Evolutionary conservation across 345 rosid species (phyloP).

Genomic region (Sonneratia caseolaris): DNA sequence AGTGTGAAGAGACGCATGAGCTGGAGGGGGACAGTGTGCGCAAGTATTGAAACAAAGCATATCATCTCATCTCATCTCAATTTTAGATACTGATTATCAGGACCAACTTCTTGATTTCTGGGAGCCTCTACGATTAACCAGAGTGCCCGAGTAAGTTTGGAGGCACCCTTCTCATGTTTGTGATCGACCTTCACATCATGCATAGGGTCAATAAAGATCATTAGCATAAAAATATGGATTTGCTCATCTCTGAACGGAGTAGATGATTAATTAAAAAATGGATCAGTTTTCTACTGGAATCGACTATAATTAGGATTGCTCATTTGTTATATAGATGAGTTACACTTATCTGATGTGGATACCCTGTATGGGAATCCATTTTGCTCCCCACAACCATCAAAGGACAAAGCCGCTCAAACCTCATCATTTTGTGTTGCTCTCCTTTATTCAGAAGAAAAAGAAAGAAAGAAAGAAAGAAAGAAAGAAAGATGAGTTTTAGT

Average conservation of each 20-base stretch:
- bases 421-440: slow-evolving; percentile 60
- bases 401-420: slow-evolving; percentile 39
- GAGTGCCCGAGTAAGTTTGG: background rate
- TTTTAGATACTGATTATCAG: background rate
- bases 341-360: too few species aligned
- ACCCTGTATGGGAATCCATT: slow-evolving; percentile 76
- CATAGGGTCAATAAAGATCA: background rate
- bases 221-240: background rate
- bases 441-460: slow-evolving; percentile 45
- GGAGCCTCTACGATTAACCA: background rate
- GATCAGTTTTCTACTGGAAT: too few species aligned
- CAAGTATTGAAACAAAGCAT: too few species aligned
- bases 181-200: background rate
- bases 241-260: slow-evolving; percentile 33
- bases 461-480: slow-evolving; percentile 16
- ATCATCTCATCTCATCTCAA: too few species aligned
- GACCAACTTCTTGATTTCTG: background rate
- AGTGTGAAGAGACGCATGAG: too few species aligned
- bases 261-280: slow-evolving; percentile 14
- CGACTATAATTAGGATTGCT: too few species aligned
- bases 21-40: too few species aligned
- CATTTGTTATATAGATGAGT: too few species aligned
- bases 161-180: background rate
- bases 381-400: slow-evolving; percentile 73
- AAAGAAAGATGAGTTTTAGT: slow-evolving; percentile 8